Percentiles rank a stretch among this genome's conserved stretches.
Evolutionary conservation across 2,329 filamentous ascomycete genomes (phyloP).

Genomic region (Rutstroemia sp.): DNA sequence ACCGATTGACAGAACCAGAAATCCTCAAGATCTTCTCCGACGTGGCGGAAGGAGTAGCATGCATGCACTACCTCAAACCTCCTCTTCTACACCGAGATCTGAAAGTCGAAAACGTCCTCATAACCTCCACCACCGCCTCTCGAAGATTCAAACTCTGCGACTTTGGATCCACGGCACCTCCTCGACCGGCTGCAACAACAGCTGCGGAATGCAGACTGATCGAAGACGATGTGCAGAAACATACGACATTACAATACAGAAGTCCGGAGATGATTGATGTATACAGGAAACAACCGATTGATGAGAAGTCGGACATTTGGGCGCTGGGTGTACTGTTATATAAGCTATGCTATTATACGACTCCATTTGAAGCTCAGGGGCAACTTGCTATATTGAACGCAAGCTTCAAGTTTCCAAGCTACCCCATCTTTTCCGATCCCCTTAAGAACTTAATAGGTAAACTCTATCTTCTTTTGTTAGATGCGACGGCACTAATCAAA

Average conservation of each 20-base stretch:
- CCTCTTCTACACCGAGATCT: slow-evolving; percentile 87
- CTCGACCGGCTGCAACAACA: slow-evolving; percentile 76
- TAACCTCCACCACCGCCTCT: slow-evolving; percentile 51
- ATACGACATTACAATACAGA: slow-evolving; percentile 94
- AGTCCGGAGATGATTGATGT: slow-evolving; percentile 99
- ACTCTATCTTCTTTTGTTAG: slow-evolving; percentile 19
- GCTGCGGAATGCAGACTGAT: slow-evolving; percentile 84
- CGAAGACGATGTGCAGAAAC: slow-evolving; percentile 94
- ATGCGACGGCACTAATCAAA: slow-evolving; percentile 12
- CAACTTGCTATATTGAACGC: slow-evolving; percentile 97
- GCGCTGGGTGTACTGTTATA: slow-evolving; percentile 90
- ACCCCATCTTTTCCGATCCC: slow-evolving; percentile 83
- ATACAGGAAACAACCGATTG: slow-evolving; percentile 90
- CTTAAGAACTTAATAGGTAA: slow-evolving; percentile 85
- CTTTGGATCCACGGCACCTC: slow-evolving; percentile 86
- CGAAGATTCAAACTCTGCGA: slow-evolving; percentile 93
- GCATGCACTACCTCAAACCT: slow-evolving; percentile 98
- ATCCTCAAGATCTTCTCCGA: slow-evolving; percentile 96
- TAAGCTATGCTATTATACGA: slow-evolving; percentile 98
- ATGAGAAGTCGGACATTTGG: slow-evolving; percentile 98
- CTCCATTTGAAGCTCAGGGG: slow-evolving; percentile 94
- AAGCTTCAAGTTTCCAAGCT: slow-evolving; percentile 82
- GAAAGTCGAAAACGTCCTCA: slow-evolving; percentile 97
- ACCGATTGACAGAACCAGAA: slow-evolving; percentile 93
- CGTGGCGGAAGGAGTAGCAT: slow-evolving; percentile 90